phyloP scores from a whole-genome alignment of 1,284 basidiomycete species.

The Agaricales sp. region DNA sequence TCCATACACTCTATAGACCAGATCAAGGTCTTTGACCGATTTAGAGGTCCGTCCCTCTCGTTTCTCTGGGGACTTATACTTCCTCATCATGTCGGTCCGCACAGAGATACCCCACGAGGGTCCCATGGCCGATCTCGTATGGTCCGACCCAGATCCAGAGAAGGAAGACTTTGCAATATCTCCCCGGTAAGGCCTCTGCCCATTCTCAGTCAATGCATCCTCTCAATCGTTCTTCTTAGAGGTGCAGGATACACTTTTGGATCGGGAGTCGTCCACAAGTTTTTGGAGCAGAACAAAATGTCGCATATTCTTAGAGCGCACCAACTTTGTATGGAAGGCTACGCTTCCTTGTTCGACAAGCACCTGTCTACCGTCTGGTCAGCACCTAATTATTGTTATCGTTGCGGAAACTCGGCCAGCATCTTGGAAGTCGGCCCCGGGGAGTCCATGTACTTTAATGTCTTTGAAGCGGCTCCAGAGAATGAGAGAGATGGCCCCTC shows the following conservation, averaged over 20 bases:
- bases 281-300: slow-evolving; percentile 91
- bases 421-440: slow-evolving; percentile 95
- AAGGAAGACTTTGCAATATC: slow-evolving; percentile 99
- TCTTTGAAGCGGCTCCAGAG: slow-evolving; percentile 97
- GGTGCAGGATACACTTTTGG: slow-evolving; percentile 99
- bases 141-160: slow-evolving; percentile 99
- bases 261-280: slow-evolving; percentile 97
- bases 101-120: slow-evolving; percentile 98
- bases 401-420: slow-evolving; percentile 95
- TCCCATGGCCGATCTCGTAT: slow-evolving; percentile 99
- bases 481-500: slow-evolving; percentile 83
- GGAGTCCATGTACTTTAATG: slow-evolving; percentile 90
- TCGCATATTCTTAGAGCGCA: slow-evolving; percentile 96
- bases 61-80: slow-evolving; percentile 13
- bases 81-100: slow-evolving; percentile 14
- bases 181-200: slow-evolving; percentile 57
- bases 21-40: slow-evolving; percentile 98
- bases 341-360: slow-evolving; percentile 89
- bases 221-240: slow-evolving; percentile 30
- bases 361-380: slow-evolving; percentile 97
- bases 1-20: slow-evolving; percentile 99
- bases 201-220: slow-evolving; percentile 9
- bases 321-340: slow-evolving; percentile 99
- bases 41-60: slow-evolving; percentile 57
- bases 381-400: slow-evolving; percentile 97